phyloP scores from a whole-genome alignment of 805 yeast species.

The Candida vaughaniae region DNA sequence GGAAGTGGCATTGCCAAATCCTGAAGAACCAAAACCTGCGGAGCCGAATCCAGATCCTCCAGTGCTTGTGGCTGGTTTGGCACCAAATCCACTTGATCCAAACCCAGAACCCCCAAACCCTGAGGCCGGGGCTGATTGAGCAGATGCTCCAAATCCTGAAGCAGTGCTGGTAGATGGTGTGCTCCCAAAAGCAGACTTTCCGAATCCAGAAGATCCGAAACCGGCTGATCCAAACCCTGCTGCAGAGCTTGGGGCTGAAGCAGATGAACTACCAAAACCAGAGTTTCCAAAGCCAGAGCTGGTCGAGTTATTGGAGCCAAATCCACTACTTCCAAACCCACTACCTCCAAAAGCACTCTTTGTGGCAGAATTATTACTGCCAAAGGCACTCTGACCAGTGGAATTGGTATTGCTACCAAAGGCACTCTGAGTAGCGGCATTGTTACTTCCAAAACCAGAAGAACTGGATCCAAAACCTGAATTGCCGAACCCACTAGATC shows the following conservation, averaged over 20 bases:
- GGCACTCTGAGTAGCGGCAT: no score
- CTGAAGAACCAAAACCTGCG: slow-evolving; percentile 8
- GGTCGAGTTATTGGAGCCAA: neutral
- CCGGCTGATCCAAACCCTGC: slow-evolving; percentile 11
- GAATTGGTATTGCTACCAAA: no score
- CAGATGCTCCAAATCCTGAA: slow-evolving; percentile 6
- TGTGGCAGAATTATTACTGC: neutral
- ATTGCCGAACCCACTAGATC: neutral
- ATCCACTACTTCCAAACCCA: slow-evolving; percentile 1
- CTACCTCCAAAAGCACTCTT: slow-evolving; percentile 10
- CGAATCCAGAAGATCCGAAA: slow-evolving; percentile 16
- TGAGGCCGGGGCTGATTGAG: slow-evolving; percentile 7
- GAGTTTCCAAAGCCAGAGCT: slow-evolving; percentile 5
- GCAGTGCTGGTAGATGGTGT: no score
- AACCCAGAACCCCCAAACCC: slow-evolving; percentile 15
- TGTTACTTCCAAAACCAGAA: slow-evolving; percentile 11
- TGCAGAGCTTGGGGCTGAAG: neutral
- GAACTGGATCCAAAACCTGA: slow-evolving; percentile 17
- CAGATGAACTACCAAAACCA: slow-evolving; percentile 10
- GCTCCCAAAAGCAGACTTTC: slow-evolving; percentile 14
- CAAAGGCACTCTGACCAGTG: slow-evolving; percentile 1
- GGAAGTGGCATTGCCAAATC: slow-evolving; percentile 10
- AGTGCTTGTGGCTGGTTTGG: slow-evolving; percentile 10
- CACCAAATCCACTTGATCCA: slow-evolving; percentile 8
- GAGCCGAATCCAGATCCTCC: slow-evolving; percentile 14